Base-by-base conservation (phyloP, 345 rosid species). In the Linum lewisii region DNA sequence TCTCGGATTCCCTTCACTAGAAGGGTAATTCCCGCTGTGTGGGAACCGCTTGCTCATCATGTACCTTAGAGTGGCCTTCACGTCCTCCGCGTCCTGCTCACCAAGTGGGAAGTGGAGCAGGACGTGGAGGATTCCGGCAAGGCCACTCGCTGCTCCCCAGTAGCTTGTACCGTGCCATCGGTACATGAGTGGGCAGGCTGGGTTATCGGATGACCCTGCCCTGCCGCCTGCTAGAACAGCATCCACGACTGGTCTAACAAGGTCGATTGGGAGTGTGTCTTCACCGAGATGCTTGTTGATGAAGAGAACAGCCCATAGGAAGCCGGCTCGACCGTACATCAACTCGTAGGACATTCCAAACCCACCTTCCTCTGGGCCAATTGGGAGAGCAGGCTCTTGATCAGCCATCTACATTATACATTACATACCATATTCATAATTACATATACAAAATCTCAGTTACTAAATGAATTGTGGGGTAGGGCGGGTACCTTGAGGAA, bases 321-420 rank as follows among this genome's bases (percentile, higher is more conserved):
- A 92, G 49, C 98, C 98, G 22, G 96, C 95, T 79, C 98, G 76
- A 49, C 98, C 98, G 21, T 82, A 79, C 44, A 86, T 86, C 60
- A 88, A 90, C 64, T 92, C 98, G 58, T 88, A 90, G 0, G 98
- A 92, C 96, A 92, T 92, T 34, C 98, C 96, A 13, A 92, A 79
- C 19, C 98, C 95, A 16, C 98, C 98, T 77, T 88, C 95, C 69
- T 83, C 87, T 0, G 98, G 81, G 65, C 98, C 98, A 47, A 81
- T 75, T 0, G 96, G 93, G 24, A 92, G 86, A 54, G 93, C 98
- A 57, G 79, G 82, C 67, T 88, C 98, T 63, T 78, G n/a, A n/a
- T n/a, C 77, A 24, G 98, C 96, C 21, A 83, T 68, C 96, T 87
- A 69, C 36, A 45, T 9, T 63, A 3, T 32, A 49, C 4, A 14